Conservation (phyloP, 768 basidiomycete genomes). For the Galerina sulciceps region DNA sequence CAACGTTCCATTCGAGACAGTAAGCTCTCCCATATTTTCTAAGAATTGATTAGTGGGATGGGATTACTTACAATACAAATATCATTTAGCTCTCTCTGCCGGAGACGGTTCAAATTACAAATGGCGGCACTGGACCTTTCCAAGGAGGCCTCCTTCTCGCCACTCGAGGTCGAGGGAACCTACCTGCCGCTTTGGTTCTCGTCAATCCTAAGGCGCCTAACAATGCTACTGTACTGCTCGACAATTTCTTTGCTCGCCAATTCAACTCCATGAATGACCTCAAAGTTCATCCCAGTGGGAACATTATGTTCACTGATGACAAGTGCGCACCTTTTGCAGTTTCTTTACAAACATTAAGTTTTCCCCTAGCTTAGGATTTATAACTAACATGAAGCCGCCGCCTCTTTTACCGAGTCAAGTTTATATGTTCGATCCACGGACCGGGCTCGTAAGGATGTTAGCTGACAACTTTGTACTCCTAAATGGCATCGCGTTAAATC, state of each 20-base stretch:
- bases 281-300: conserved; percentile 67
- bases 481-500: conserved; percentile 74
- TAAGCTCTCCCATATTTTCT: background rate
- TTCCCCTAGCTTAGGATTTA: conserved; percentile 55
- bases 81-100: conserved; percentile 55
- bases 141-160: conserved; percentile 59
- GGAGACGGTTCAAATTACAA: conserved; percentile 66
- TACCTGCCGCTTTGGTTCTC: conserved; percentile 62
- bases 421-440: conserved; percentile 72
- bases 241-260: conserved; percentile 79
- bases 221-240: conserved; percentile 69
- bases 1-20: conserved; percentile 39
- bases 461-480: conserved; percentile 72
- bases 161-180: conserved; percentile 64
- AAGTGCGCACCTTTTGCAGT: conserved; percentile 41
- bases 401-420: conserved; percentile 75
- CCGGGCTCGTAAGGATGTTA: conserved; percentile 66
- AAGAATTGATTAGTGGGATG: too few relatives aligned
- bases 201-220: conserved; percentile 66
- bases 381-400: conserved; percentile 64
- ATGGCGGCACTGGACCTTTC: conserved; percentile 68
- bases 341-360: background rate
- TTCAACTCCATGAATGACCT: conserved; percentile 84
- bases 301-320: conserved; percentile 75
- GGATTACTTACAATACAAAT: background rate